Base-by-base conservation (phyloP, 192 early-diverging fungal species). In the Coemansia sp. region DNA sequence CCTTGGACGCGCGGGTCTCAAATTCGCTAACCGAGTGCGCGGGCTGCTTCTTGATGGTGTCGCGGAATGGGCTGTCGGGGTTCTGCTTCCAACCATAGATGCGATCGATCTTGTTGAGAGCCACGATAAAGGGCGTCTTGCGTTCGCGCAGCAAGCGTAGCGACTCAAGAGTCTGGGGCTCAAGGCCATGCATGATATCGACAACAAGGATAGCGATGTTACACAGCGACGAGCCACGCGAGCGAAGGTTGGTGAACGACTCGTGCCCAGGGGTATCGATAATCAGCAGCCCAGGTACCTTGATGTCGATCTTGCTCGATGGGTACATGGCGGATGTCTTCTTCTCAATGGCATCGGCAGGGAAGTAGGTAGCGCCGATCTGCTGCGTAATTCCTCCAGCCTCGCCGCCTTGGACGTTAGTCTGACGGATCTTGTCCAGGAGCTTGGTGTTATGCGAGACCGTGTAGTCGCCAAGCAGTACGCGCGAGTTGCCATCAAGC, bases 341-440 rank as follows among this genome's bases (percentile, higher is more conserved):
- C 67, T 88, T 83, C 75, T 87, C 86, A 67, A 99, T 95, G 28
- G 94, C 93, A 35, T 93, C 91, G 59, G 93, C 86, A n/a, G 96
- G 97, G 89, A 99, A 97, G 84, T 92, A 99, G 26, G 96, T 97
- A 14, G 97, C 97, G 80, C 97, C 97, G 65, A 99, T 99, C 74
- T 99, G 97, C 80, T 99, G 97, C 10, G 97, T 99, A 76, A 99
- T 99, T 80, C 97, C 97, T 70, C 97, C 97, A 35, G 97, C 97
- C 88, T 99, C 97, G 61, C 95, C 95, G 62, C 92, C 97, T 83
- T 98, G 96, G 16, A 99, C 97, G 84, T 97, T 97, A 28, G 97
- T 99, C 77, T 98, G 95, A 50, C 97, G 89, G 81, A 99, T 95
- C 88, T 97, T 97, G 85, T 99, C 97, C 40, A 99, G 85, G 26